Evolutionary conservation across 2,329 filamentous ascomycete species (phyloP), one percentile per base, ranked within the genome.

Genomic region (Talaromyces verruculosus): DNA sequence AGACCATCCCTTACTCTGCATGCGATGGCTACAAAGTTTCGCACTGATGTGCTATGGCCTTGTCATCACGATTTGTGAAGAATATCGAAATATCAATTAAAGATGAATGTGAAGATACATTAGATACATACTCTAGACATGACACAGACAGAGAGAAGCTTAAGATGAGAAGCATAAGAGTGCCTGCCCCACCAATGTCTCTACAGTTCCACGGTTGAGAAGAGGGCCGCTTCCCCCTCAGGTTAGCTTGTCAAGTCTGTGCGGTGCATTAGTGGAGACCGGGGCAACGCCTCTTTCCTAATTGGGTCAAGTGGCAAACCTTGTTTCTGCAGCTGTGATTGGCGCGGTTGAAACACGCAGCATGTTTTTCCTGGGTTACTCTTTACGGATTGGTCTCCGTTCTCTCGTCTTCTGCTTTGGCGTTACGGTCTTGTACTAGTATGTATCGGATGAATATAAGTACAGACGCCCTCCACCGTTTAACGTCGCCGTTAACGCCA

Each of bases 21-120:
- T 25, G 25, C 1, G 10, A 49, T 25, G 4, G 5, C 22, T 57
- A 35, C 33, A 22, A 15, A 37, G 53, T 37, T 57, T 37, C 53
- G 53, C 53, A 37, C 13, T 57, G 53, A 57, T n/a, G 53, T 57
- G 51, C 51, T 55, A 55, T 55, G 51, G 51, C 51, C 30, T 35
- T 19, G 11, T 39, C n/a, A 35, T 57, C 30, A 33, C 53, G 33
- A 57, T 37, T n/a, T 57, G 19, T 53, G 49, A 53, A 30, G 25
- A 53, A 53, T 5, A 35, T 37, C 25, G n/a, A 55, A 37, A 15
- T 37, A 37, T 37, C 35, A 37, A 35, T 35, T 19, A 17, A 19
- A 6, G n/a, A 19, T 7, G 15, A 35, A 5, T 19, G 10, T 37
- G 51, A 55, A 55, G 51, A 55, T 55, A 53, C 28, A 53, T 53